Conservation (phyloP, 2,329 filamentous ascomycete genomes). For the Fusarium gaditjirri region DNA sequence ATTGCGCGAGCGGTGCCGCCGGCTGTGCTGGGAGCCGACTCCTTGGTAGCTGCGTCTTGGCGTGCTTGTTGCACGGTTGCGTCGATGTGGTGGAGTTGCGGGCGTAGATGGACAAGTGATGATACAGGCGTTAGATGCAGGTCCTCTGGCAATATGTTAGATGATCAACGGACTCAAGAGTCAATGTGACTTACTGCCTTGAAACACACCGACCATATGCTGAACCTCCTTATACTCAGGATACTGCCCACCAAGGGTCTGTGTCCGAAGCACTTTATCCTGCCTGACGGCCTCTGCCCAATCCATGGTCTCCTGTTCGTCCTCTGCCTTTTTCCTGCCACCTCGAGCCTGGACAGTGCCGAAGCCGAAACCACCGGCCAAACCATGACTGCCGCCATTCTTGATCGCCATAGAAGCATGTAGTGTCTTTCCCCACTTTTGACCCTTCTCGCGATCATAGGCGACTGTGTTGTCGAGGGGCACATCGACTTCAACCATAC, state of each 20-base stretch:
- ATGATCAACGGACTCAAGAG: background rate
- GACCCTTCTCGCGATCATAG: conserved; percentile 86
- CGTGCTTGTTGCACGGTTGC: conserved; percentile 78
- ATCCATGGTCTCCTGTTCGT: conserved; percentile 63
- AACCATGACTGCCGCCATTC: conserved; percentile 73
- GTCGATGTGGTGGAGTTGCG: conserved; percentile 93
- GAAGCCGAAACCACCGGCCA: conserved; percentile 78
- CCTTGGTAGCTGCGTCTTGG: conserved; percentile 54
- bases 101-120: conserved; percentile 87
- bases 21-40: conserved; percentile 47
- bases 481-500: conserved; percentile 93
- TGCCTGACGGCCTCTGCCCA: conserved; percentile 76
- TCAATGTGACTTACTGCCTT: conserved; percentile 69
- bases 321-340: conserved; percentile 52
- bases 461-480: conserved; percentile 76
- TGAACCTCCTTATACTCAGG: conserved; percentile 75
- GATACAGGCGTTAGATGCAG: conserved; percentile 87
- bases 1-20: conserved; percentile 75
- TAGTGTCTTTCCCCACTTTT: conserved; percentile 84
- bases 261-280: conserved; percentile 78
- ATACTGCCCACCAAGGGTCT: conserved; percentile 88
- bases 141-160: conserved; percentile 66
- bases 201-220: conserved; percentile 94
- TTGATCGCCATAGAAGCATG: conserved; percentile 67
- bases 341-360: conserved; percentile 58